Base-by-base conservation (phyloP, 2,329 filamentous ascomycete species). In the Camillea tinctor region DNA sequence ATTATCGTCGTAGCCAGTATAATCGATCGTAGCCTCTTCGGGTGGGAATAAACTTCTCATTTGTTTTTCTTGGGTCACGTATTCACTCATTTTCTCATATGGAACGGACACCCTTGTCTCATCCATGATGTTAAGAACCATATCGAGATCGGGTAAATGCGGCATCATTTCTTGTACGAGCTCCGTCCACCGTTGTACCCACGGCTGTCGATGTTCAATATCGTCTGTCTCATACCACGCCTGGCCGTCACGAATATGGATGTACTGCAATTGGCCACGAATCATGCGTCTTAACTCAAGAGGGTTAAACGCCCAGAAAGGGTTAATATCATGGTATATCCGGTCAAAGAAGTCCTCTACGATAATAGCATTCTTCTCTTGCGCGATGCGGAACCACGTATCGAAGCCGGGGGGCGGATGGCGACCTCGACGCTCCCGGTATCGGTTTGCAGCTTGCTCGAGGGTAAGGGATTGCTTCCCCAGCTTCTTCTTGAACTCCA, bases 341-440 rank as follows among this genome's bases (percentile, higher is more conserved):
- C 85, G 84, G 68, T 87, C 83, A 71, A 86, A 88, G 66, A 85
- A 88, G 55, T 86, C 82, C 66, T 88, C 86, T 17, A 88, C 77
- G 3, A 88, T 76, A 56, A 87, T 70, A 4, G 82, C 80, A 36
- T 83, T 73, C 22, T 74, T 75, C 23, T 81, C 75, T 24, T 76
- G 68, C 4, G 86, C 85, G 52, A 82, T 84, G 36, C 75, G 72
- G 66, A 84, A 81, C 85, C 86, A 88, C 54, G 77, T 72, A 58
- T 85, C 79, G 64, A 88, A 88, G 4, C 83, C 84, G 0, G 85
- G 86, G 2, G 86, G 86, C 2, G 85, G 86, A 66, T 88, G 83
- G 20, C 85, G 79, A 20, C 84, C 84, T 59, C 86, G 79, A 50
- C 80, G 79, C 30, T 74, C 71, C 58, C 85, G 80, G 69, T 88